phyloP scores from a whole-genome alignment of 345 rosid species.

The Bruguiera parviflora region DNA sequence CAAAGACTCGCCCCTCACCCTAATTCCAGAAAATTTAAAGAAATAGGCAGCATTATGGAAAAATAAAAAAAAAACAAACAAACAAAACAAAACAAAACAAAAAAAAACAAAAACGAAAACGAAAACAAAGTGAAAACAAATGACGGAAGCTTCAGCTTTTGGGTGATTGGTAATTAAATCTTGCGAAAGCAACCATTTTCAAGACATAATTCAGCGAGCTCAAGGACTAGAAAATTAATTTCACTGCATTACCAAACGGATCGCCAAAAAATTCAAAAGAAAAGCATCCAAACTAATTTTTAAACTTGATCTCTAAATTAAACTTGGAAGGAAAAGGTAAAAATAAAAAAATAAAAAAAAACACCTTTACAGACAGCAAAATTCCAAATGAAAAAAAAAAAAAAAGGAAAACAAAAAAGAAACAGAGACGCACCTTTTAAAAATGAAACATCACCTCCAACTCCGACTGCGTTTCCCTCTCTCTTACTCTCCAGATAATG shows the following conservation, averaged over 20 bases:
- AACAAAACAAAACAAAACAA: too few species aligned
- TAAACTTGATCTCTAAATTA: constrained; percentile 9
- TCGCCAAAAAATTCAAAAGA: constrained; percentile 8
- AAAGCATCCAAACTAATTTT: neutral
- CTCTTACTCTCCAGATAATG: constrained; percentile 23
- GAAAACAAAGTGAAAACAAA: neutral
- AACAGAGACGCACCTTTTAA: constrained; percentile 35
- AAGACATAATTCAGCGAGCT: constrained; percentile 3
- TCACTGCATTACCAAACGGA: constrained; percentile 19
- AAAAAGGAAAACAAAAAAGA: neutral
- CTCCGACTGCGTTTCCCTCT: constrained; percentile 31
- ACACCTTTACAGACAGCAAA: neutral
- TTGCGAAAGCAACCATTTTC: constrained; percentile 4
- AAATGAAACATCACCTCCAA: constrained; percentile 3
- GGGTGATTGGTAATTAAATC: neutral
- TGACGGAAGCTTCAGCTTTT: neutral
- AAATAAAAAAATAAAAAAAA: neutral
- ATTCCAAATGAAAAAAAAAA: neutral
- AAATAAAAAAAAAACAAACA: too few species aligned
- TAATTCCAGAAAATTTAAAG: neutral
- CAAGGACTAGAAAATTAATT: neutral
- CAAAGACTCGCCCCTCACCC: too few species aligned
- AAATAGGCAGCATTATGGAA: neutral
- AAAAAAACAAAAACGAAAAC: neutral
- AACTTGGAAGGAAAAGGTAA: neutral